phyloP scores from a whole-genome alignment of 768 basidiomycete genomes.

The Macrolepiota fuliginosa region DNA sequence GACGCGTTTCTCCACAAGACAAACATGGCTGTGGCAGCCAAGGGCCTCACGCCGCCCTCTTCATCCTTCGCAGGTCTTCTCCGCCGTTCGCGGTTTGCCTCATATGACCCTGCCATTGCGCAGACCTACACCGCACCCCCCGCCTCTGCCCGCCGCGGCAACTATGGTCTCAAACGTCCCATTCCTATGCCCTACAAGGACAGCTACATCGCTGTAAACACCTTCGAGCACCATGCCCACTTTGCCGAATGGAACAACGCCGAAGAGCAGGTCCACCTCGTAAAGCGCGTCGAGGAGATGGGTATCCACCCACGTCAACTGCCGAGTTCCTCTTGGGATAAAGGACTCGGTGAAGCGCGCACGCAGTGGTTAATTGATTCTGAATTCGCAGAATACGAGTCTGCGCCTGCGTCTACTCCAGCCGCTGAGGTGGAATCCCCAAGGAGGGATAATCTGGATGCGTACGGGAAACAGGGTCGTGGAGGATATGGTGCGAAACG shows the following conservation, averaged over 20 bases:
- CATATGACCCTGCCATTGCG: constrained; percentile 71
- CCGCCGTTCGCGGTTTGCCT: constrained; percentile 78
- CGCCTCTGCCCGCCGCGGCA: constrained; percentile 70
- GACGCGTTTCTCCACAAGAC: background rate
- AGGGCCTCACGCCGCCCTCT: constrained; percentile 33
- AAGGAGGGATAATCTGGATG: background rate
- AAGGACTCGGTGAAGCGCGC: constrained; percentile 32
- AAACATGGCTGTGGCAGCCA: constrained; percentile 21
- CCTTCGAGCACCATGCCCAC: constrained; percentile 70
- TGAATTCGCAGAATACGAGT: constrained; percentile 31
- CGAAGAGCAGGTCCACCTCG: constrained; percentile 63
- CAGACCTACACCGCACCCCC: constrained; percentile 75
- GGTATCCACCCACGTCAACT: constrained; percentile 34
- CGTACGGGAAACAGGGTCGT: constrained; percentile 18
- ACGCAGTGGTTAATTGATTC: constrained; percentile 39
- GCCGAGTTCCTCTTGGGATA: constrained; percentile 33
- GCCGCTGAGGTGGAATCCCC: constrained; percentile 1
- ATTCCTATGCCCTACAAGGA: constrained; percentile 63
- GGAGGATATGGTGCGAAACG: constrained; percentile 22
- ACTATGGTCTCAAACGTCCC: constrained; percentile 87
- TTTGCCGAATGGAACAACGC: constrained; percentile 78
- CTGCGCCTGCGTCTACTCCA: background rate
- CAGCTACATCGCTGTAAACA: constrained; percentile 61
- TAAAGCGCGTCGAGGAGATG: constrained; percentile 66
- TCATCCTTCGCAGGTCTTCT: constrained; percentile 78